phyloP scores from a whole-genome alignment of 2,329 filamentous ascomycete species.

The Coniella lustricola region DNA sequence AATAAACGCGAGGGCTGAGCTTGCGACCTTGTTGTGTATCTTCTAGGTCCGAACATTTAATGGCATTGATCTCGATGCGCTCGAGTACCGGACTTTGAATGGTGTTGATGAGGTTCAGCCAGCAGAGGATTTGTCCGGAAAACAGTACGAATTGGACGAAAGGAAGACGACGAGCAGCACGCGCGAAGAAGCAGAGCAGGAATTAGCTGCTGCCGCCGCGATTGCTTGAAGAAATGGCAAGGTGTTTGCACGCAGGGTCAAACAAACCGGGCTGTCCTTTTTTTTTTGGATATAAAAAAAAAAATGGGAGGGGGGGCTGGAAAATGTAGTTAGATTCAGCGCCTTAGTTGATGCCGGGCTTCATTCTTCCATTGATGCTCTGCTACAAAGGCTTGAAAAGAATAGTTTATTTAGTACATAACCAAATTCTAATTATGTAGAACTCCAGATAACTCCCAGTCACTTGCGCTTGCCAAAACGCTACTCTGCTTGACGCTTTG shows the following conservation, averaged over 20 bases:
- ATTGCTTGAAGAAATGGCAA: not conserved
- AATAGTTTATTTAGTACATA: not conserved
- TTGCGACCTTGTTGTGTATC: not conserved
- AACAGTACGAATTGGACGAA: constrained; percentile 18
- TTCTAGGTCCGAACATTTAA: constrained; percentile 34
- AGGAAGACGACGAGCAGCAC: constrained; percentile 7
- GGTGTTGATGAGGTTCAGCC: constrained; percentile 29
- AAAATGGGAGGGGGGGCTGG: too few species aligned
- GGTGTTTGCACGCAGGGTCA: not conserved
- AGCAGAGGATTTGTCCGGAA: constrained; percentile 31
- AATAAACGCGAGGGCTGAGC: not conserved
- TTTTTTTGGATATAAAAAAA: too few species aligned
- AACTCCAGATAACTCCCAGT: not conserved
- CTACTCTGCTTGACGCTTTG: constrained; percentile 23
- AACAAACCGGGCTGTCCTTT: too few species aligned
- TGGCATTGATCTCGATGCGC: constrained; percentile 31
- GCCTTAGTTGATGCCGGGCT: not conserved
- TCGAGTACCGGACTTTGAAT: constrained; percentile 31
- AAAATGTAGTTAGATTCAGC: not conserved
- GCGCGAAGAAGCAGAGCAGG: not conserved
- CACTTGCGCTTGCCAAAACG: too few species aligned
- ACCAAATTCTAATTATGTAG: not conserved
- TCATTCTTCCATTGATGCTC: not conserved
- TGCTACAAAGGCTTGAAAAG: too few species aligned
- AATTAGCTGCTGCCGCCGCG: not conserved